Conservation (phyloP, 1,284 basidiomycete species). For the Neonothopanus nambi region DNA sequence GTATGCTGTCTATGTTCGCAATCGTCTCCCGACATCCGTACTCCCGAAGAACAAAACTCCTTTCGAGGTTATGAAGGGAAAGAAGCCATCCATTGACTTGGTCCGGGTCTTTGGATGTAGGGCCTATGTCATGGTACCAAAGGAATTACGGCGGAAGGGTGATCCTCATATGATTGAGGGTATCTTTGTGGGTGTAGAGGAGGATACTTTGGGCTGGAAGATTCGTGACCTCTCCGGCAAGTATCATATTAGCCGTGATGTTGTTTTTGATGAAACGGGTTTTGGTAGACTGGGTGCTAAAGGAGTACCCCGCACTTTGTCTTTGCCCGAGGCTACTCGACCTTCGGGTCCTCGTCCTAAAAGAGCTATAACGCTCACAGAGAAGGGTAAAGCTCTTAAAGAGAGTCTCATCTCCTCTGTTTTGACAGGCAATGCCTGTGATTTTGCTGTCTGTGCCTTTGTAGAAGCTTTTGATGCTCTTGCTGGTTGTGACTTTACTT, state of each 20-base stretch:
- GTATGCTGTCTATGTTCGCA: slow-evolving; percentile 21
- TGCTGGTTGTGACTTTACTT: too few relatives aligned
- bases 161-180: slow-evolving; percentile 10
- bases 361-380: too few relatives aligned
- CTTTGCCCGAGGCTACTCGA: too few relatives aligned
- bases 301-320: too few relatives aligned
- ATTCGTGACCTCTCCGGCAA: slow-evolving; percentile 6
- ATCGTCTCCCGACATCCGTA: slow-evolving; percentile 18
- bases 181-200: slow-evolving; percentile 12
- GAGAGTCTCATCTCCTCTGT: too few relatives aligned
- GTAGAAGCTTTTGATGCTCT: too few relatives aligned
- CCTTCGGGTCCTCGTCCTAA: too few relatives aligned
- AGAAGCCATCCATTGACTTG: slow-evolving; percentile 27
- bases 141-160: slow-evolving; percentile 23
- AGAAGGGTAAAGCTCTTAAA: too few relatives aligned
- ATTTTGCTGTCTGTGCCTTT: slow-evolving; percentile 20
- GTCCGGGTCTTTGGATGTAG: slow-evolving; percentile 27
- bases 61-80: slow-evolving; percentile 21
- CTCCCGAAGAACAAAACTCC: slow-evolving; percentile 24
- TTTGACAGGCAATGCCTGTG: too few relatives aligned
- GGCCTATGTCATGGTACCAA: slow-evolving; percentile 23
- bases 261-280: slow-evolving; percentile 9
- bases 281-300: slow-evolving; percentile 9
- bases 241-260: slow-evolving; percentile 2
- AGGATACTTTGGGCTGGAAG: slow-evolving; percentile 4